phyloP scores from a whole-genome alignment of 148 eudicot genomes.

The Gaultheria prostrata region DNA sequence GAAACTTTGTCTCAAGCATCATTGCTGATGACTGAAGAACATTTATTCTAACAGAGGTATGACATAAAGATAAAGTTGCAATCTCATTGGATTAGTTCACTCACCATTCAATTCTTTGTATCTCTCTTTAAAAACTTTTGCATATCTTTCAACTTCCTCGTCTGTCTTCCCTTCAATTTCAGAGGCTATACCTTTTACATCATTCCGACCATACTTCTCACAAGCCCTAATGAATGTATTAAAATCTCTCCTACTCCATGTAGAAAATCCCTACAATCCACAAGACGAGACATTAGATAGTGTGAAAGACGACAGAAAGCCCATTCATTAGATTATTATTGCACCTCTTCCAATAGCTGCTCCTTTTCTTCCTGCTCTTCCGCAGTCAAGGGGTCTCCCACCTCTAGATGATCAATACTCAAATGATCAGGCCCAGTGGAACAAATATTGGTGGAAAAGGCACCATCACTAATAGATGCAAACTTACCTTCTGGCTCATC shows the following conservation, averaged over 20 bases:
- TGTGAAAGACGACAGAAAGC: neutral
- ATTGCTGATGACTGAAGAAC: too few species aligned
- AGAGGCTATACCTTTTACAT: slow-evolving; percentile 64
- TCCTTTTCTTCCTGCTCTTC: slow-evolving; percentile 99
- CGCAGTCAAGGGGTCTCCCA: slow-evolving; percentile 87
- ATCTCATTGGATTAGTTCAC: slow-evolving; percentile 10
- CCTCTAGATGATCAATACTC: slow-evolving; percentile 43
- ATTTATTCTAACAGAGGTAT: neutral
- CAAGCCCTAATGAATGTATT: slow-evolving; percentile 95
- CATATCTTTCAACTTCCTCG: slow-evolving; percentile 96
- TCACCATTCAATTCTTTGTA: slow-evolving; percentile 91
- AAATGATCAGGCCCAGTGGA: slow-evolving; percentile 10
- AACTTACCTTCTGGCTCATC: slow-evolving; percentile 84
- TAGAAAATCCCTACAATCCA: neutral
- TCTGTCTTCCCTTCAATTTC: slow-evolving; percentile 97
- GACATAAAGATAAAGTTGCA: neutral
- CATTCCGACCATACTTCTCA: slow-evolving; percentile 89
- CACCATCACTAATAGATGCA: neutral
- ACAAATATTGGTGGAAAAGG: neutral
- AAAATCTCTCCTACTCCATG: slow-evolving; percentile 61
- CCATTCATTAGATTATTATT: neutral
- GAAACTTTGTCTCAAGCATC: neutral
- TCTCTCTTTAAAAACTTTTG: slow-evolving; percentile 88
- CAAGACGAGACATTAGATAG: neutral
- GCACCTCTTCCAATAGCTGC: slow-evolving; percentile 67